These are phyloP conservation scores for Pseudogymnoascus sp. DNA, from an alignment of 2,329 filamentous ascomycete species.

Conservation along the genomic window DNA sequence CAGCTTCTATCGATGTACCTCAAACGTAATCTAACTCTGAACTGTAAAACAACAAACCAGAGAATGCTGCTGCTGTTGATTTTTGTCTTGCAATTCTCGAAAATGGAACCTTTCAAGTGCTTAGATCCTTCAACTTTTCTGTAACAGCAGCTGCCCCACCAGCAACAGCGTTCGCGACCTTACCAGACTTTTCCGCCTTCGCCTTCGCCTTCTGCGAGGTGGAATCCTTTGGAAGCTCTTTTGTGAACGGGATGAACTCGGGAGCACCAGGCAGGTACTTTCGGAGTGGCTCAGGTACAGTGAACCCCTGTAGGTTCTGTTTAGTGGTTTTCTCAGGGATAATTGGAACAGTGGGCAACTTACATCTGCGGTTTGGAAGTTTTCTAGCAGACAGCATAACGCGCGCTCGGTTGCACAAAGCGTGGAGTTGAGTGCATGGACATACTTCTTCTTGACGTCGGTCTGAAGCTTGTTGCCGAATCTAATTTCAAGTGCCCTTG, in stretches of 20 bases:
- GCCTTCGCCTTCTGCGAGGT: conserved; percentile 49
- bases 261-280: conserved; percentile 87
- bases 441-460: conserved; percentile 83
- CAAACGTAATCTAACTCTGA: neutral
- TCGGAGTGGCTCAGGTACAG: conserved; percentile 72
- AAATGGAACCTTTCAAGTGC: neutral
- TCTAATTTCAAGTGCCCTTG: conserved; percentile 84
- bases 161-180: conserved; percentile 23
- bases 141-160: conserved; percentile 24
- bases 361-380: conserved; percentile 86
- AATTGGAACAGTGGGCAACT: conserved; percentile 25
- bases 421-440: conserved; percentile 86
- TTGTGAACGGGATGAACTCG: conserved; percentile 81
- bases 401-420: conserved; percentile 87
- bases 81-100: neutral
- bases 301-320: conserved; percentile 50
- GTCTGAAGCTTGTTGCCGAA: conserved; percentile 82
- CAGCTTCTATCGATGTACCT: neutral
- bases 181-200: conserved; percentile 26
- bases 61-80: neutral
- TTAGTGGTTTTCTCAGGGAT: conserved; percentile 18
- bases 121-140: conserved; percentile 31
- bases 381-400: conserved; percentile 90
- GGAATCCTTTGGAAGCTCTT: conserved; percentile 73
- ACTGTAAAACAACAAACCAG: neutral